phyloP scores from a whole-genome alignment of 1,284 basidiomycete species.

The Tilletia horrida region DNA sequence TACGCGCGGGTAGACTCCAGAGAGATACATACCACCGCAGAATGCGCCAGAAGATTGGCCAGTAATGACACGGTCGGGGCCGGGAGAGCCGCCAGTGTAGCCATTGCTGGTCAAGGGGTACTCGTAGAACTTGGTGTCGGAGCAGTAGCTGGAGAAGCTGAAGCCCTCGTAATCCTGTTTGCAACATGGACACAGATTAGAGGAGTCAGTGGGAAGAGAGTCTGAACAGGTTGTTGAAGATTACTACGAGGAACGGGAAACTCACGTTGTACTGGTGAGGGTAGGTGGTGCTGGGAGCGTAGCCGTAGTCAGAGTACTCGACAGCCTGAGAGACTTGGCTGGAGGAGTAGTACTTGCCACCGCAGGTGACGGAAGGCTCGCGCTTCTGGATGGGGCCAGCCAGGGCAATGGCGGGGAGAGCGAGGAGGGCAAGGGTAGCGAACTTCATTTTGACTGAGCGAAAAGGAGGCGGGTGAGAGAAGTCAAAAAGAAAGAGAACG shows the following conservation, averaged over 20 bases:
- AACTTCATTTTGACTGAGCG: conserved; percentile 29
- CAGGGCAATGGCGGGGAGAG: conserved; percentile 29
- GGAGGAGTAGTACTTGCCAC: conserved; percentile 28
- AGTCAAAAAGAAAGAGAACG: too few relatives aligned
- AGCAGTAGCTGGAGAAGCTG: conserved; percentile 40
- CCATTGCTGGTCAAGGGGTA: conserved; percentile 14
- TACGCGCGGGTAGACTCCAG: not conserved
- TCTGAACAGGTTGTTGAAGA: too few relatives aligned
- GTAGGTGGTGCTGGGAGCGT: conserved; percentile 29
- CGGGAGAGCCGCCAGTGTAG: conserved; percentile 34
- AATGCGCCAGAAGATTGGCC: conserved; percentile 27
- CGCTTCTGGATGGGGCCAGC: conserved; percentile 32
- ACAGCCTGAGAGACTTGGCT: conserved; percentile 33
- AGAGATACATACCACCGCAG: conserved; percentile 28
- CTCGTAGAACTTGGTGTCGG: conserved; percentile 30
- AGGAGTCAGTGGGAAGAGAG: too few relatives aligned
- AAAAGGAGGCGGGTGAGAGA: too few relatives aligned
- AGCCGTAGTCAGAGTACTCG: conserved; percentile 30
- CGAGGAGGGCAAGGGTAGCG: conserved; percentile 28
- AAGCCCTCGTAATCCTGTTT: conserved; percentile 28
- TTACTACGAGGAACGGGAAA: not conserved
- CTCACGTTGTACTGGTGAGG: conserved; percentile 36
- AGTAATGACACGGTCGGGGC: conserved; percentile 40
- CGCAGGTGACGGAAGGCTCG: conserved; percentile 35
- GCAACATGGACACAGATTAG: not conserved